Conservation (phyloP, 352 stramenopile genomes). For the Phytophthora macrochlamydospora region DNA sequence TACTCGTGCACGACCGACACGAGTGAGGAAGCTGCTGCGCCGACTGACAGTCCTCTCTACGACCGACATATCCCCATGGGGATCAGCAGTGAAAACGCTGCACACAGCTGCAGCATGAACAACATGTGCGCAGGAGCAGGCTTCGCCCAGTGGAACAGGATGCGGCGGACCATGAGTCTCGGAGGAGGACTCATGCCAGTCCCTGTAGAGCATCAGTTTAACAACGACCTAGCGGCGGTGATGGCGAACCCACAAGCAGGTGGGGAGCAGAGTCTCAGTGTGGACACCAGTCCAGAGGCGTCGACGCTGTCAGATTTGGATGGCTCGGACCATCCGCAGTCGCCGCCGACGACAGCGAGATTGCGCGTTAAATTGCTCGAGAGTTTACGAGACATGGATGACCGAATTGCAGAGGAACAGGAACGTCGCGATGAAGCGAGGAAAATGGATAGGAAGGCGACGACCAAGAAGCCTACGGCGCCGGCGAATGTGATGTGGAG, state of each 20-base stretch:
- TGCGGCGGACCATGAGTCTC: conserved; percentile 39
- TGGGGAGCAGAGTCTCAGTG: conserved; percentile 17
- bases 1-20: conserved; percentile 79
- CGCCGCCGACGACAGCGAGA: conserved; percentile 40
- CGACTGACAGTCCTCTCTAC: conserved; percentile 27
- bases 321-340: conserved; percentile 26
- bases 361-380: conserved; percentile 74
- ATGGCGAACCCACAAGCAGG: conserved; percentile 48
- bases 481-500: conserved; percentile 60
- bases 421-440: conserved; percentile 44
- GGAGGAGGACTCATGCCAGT: conserved; percentile 47
- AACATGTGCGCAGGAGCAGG: conserved; percentile 28
- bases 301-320: conserved; percentile 33
- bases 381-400: conserved; percentile 59
- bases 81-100: neutral
- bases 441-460: conserved; percentile 31
- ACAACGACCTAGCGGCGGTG: conserved; percentile 8
- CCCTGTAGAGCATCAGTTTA: conserved; percentile 28
- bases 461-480: conserved; percentile 20
- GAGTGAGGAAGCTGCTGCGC: conserved; percentile 48
- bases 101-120: neutral
- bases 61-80: conserved; percentile 18
- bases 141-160: conserved; percentile 52
- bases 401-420: conserved; percentile 52
- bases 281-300: conserved; percentile 30